A percentile compares a stretch with the other conserved stretches of the same genome.
phyloP scores from a whole-genome alignment of 2,329 filamentous ascomycete species.

The Dendrostoma leiphaemia region DNA sequence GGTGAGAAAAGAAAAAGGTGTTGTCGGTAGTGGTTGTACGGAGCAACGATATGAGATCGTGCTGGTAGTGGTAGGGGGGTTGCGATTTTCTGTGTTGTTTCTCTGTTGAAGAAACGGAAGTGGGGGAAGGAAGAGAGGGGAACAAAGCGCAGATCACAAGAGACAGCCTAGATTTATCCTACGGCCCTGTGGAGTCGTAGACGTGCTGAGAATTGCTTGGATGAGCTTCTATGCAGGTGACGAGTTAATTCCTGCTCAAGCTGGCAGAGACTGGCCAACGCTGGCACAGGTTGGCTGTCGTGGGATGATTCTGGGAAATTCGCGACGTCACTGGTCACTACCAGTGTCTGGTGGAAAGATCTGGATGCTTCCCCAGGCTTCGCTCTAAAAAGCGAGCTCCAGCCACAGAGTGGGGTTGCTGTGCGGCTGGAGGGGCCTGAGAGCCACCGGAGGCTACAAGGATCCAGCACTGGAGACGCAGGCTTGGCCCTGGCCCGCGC shows the following conservation, averaged over 20 bases:
- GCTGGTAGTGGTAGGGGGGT: background rate
- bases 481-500: too few species aligned
- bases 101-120: too few species aligned
- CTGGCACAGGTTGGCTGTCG: constrained; percentile 2
- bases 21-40: background rate
- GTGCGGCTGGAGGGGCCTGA: background rate
- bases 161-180: constrained; percentile 12
- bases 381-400: background rate
- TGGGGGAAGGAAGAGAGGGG: background rate
- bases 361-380: constrained; percentile 7
- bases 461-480: too few species aligned
- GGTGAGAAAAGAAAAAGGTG: background rate
- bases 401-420: constrained; percentile 10
- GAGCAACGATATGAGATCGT: constrained; percentile 12
- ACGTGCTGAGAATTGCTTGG: constrained; percentile 5
- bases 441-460: too few species aligned
- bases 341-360: constrained; percentile 7
- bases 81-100: background rate
- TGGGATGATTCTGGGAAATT: constrained; percentile 4
- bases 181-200: constrained; percentile 12
- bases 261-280: constrained; percentile 14
- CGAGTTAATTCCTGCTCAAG: constrained; percentile 3
- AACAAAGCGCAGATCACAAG: background rate
- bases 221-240: constrained; percentile 1
- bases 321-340: constrained; percentile 15